Evolutionary conservation across 73 alveolate species (phyloP).

Genomic region (Paramecium bursaria): DNA sequence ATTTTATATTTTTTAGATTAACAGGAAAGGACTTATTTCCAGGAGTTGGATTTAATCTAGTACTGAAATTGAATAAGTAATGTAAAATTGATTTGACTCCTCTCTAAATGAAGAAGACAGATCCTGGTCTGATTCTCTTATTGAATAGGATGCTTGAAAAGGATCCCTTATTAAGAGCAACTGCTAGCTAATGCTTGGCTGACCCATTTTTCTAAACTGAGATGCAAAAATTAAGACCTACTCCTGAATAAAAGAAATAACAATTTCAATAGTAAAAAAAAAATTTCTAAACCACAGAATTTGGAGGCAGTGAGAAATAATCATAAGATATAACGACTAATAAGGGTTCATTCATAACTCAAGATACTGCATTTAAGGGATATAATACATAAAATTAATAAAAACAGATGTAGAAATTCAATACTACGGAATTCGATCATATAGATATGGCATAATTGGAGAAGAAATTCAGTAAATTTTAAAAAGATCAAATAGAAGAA

Average conservation of each 20-base stretch:
- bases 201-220: slow-evolving; percentile 6
- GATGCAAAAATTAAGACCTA: not conserved
- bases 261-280: not conserved
- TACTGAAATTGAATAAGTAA: slow-evolving; percentile 46
- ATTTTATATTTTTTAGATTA: not conserved
- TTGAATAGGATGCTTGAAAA: slow-evolving; percentile 44
- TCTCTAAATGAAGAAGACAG: slow-evolving; percentile 21
- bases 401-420: slow-evolving; percentile 40
- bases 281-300: slow-evolving; percentile 31
- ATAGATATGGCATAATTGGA: slow-evolving; percentile 13
- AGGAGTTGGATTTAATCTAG: slow-evolving; percentile 64
- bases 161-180: slow-evolving; percentile 4
- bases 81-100: slow-evolving; percentile 66
- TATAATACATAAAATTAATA: not conserved
- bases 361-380: slow-evolving; percentile 53
- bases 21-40: slow-evolving; percentile 67
- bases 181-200: slow-evolving; percentile 19
- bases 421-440: slow-evolving; percentile 55
- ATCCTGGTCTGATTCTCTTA: slow-evolving; percentile 1
- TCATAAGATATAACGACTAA: not conserved
- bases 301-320: not conserved
- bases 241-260: slow-evolving; percentile 24
- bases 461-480: slow-evolving; percentile 20
- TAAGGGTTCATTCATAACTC: slow-evolving; percentile 22
- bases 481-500: slow-evolving; percentile 24